phyloP scores from a whole-genome alignment of 129 eudicot species.

The Pseudognaphalium luteoalbum region DNA sequence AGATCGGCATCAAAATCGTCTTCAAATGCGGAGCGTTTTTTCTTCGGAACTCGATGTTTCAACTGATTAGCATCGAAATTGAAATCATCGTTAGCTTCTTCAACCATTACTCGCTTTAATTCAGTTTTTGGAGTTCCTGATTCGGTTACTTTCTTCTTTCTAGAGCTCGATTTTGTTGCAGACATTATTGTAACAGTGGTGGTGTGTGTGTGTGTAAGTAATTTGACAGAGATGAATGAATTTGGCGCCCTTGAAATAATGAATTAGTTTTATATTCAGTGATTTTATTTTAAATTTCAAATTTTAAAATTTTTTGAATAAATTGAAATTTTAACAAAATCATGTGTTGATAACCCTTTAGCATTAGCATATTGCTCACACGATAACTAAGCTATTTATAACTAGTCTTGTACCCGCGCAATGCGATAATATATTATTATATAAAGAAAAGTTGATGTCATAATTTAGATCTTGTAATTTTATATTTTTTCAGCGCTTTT shows the following conservation, averaged over 20 bases:
- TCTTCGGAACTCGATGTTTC: slow-evolving; percentile 35
- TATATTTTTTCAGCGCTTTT: too few species aligned
- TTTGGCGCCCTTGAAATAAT: slow-evolving; percentile 24
- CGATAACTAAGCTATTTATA: too few species aligned
- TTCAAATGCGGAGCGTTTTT: slow-evolving; percentile 33
- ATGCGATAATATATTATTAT: too few species aligned
- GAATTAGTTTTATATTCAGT: background rate
- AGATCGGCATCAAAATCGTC: slow-evolving; percentile 54
- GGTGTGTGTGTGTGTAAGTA: background rate
- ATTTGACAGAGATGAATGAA: background rate
- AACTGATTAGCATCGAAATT: slow-evolving; percentile 18
- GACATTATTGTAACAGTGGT: slow-evolving; percentile 32
- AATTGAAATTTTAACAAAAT: too few species aligned
- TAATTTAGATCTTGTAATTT: too few species aligned
- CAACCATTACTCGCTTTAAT: slow-evolving; percentile 34
- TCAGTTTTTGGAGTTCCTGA: slow-evolving; percentile 40
- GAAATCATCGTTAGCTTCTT: slow-evolving; percentile 35
- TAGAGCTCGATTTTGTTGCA: slow-evolving; percentile 39
- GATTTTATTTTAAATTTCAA: background rate
- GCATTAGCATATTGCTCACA: too few species aligned
- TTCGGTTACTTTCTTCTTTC: slow-evolving; percentile 47
- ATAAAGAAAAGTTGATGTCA: too few species aligned
- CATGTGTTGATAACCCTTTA: too few species aligned
- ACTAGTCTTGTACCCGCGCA: too few species aligned
- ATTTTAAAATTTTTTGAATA: too few species aligned